phyloP scores from a whole-genome alignment of 768 basidiomycete species.

The Lactarius indigo region DNA sequence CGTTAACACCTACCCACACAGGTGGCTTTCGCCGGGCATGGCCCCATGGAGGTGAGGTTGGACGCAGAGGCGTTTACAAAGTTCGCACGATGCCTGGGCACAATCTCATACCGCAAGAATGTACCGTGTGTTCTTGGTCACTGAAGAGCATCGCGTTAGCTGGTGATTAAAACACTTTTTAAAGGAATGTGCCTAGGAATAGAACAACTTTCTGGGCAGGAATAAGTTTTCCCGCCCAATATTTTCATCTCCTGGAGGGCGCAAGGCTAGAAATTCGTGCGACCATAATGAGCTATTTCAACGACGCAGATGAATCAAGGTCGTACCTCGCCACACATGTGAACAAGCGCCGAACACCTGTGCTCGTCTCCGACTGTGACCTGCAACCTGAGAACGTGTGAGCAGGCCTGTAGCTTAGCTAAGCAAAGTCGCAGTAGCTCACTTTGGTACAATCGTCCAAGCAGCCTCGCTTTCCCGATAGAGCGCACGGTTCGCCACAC shows the following conservation, averaged over 20 bases:
- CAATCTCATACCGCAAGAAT: slow-evolving; percentile 48
- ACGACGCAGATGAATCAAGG: not conserved
- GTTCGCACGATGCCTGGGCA: slow-evolving; percentile 53
- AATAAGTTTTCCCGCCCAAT: slow-evolving; percentile 9
- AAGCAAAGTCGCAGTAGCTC: not conserved
- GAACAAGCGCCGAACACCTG: slow-evolving; percentile 48
- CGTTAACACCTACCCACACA: slow-evolving; percentile 48
- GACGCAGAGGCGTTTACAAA: slow-evolving; percentile 56
- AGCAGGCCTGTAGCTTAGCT: not conserved
- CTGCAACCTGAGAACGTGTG: slow-evolving; percentile 37
- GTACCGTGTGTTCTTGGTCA: slow-evolving; percentile 41
- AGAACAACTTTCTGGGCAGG: slow-evolving; percentile 18
- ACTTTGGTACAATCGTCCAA: slow-evolving; percentile 52
- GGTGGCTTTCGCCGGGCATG: slow-evolving; percentile 39
- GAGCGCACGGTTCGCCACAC: slow-evolving; percentile 50
- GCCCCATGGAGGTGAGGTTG: slow-evolving; percentile 52
- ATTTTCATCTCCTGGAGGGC: slow-evolving; percentile 14
- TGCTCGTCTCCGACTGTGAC: slow-evolving; percentile 49
- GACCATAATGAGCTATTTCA: not conserved
- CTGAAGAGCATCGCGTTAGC: slow-evolving; percentile 30
- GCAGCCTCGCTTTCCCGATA: slow-evolving; percentile 49
- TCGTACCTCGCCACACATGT: slow-evolving; percentile 53
- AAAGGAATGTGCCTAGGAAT: slow-evolving; percentile 15
- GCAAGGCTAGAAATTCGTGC: slow-evolving; percentile 15
- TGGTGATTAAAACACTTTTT: too few relatives aligned